Evolutionary conservation across 495 filamentous ascomycete genomes (phyloP).

Genomic region (Hypoxylon cercidicola): DNA sequence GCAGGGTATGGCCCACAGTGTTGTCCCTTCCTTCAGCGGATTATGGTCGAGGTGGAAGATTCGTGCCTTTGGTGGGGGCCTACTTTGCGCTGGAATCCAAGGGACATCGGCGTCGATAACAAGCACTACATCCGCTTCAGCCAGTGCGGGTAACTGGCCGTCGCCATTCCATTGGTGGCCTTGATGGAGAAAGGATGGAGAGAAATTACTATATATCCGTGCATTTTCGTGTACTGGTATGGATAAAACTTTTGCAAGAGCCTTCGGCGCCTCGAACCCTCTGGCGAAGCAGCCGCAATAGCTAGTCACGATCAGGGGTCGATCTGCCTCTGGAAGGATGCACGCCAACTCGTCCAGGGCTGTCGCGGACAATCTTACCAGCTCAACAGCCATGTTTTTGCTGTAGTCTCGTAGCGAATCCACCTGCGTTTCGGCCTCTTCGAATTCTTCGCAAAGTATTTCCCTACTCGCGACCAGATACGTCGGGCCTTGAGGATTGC

Average conservation of each 20-base stretch:
- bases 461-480: slow-evolving; percentile 50
- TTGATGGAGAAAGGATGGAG: slow-evolving; percentile 8
- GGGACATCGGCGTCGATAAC: too few relatives aligned
- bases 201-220: slow-evolving; percentile 14
- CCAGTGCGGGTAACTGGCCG: slow-evolving; percentile 30
- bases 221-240: slow-evolving; percentile 5
- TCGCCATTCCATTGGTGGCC: slow-evolving; percentile 35
- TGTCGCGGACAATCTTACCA: slow-evolving; percentile 28
- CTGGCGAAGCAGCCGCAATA: slow-evolving; percentile 42
- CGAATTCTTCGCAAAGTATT: slow-evolving; percentile 39
- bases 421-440: background rate
- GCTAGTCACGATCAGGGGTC: slow-evolving; percentile 43
- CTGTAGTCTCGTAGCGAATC: background rate
- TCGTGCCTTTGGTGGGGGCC: too few relatives aligned
- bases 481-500: slow-evolving; percentile 42
- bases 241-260: background rate
- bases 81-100: too few relatives aligned
- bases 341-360: slow-evolving; percentile 34
- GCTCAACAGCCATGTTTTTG: slow-evolving; percentile 25
- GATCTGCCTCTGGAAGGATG: slow-evolving; percentile 37
- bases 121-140: slow-evolving; percentile 30
- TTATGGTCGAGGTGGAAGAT: too few relatives aligned
- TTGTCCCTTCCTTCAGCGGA: too few relatives aligned
- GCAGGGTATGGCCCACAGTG: too few relatives aligned
- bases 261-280: slow-evolving; percentile 37